phyloP scores from a whole-genome alignment of 441 rosid species.

The Breynia disticha region DNA sequence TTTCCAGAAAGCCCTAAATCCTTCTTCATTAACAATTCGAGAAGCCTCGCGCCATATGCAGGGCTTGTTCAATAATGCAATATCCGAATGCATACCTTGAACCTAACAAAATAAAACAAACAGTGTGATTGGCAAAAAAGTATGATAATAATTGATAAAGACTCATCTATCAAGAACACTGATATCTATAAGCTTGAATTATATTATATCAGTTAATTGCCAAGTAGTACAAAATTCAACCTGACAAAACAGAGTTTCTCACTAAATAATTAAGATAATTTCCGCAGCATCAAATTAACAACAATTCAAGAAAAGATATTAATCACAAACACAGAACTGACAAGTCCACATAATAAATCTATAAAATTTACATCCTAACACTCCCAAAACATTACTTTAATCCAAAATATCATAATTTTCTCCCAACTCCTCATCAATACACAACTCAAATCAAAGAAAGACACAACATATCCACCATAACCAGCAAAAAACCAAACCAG shows the following conservation, averaged over 20 bases:
- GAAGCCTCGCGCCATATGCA: constrained; percentile 73
- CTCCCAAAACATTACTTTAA: no score
- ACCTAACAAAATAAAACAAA: constrained; percentile 33
- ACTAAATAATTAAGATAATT: no score
- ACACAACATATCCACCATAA: background rate
- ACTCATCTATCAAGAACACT: background rate
- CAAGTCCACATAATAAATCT: no score
- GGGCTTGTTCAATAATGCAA: constrained; percentile 40
- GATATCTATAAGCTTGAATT: background rate
- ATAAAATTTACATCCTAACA: no score
- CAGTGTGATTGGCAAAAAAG: constrained; percentile 2
- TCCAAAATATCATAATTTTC: no score
- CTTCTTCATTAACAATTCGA: constrained; percentile 64
- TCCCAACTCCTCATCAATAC: background rate
- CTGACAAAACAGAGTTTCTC: no score
- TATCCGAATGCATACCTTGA: constrained; percentile 91
- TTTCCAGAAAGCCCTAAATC: constrained; percentile 89
- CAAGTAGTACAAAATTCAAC: no score
- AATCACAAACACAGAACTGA: no score
- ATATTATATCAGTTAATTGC: no score
- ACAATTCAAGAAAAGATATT: no score
- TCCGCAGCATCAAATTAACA: no score
- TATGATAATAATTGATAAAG: background rate
- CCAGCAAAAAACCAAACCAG: background rate
- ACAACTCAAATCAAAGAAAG: background rate